phyloP scores from a whole-genome alignment of 768 basidiomycete species.

The Tulasnella sp. region DNA sequence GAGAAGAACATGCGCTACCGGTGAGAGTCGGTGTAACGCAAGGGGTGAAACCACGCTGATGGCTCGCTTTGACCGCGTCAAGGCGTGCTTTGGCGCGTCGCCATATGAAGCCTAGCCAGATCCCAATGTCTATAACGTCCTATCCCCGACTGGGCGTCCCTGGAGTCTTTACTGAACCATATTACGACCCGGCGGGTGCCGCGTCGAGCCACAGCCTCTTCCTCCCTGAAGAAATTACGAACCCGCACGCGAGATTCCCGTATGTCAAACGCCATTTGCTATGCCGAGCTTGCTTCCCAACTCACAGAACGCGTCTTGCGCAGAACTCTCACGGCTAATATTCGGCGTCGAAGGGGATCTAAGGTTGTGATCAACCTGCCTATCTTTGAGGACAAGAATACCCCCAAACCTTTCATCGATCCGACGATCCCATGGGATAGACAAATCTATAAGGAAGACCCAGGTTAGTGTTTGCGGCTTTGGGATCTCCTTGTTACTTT shows the following conservation, averaged over 20 bases:
- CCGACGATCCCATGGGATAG: constrained; percentile 86
- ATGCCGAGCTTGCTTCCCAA: constrained; percentile 13
- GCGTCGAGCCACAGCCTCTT: constrained; percentile 87
- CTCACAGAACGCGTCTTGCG: not conserved
- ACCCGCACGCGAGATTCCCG: constrained; percentile 97
- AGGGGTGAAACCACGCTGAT: not conserved
- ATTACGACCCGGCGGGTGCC: constrained; percentile 59
- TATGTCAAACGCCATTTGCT: constrained; percentile 35
- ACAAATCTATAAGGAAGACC: constrained; percentile 68
- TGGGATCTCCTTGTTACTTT: constrained; percentile 2
- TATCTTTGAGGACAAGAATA: constrained; percentile 75
- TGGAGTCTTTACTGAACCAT: constrained; percentile 87
- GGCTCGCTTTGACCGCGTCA: not conserved
- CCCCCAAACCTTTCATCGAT: constrained; percentile 82
- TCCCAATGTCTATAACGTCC: constrained; percentile 88
- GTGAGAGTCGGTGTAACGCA: constrained; percentile 30
- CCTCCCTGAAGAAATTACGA: constrained; percentile 89
- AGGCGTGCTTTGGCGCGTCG: constrained; percentile 76
- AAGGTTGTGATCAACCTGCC: constrained; percentile 95
- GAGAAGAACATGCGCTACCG: constrained; percentile 93
- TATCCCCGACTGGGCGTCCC: constrained; percentile 84
- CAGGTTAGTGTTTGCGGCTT: constrained; percentile 51
- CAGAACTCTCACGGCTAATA: constrained; percentile 96
- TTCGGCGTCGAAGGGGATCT: constrained; percentile 75
- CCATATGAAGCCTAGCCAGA: constrained; percentile 72